A percentile compares a stretch with the other conserved stretches of the same genome.
These are phyloP conservation scores for Penicillium sp. DNA, from an alignment of 2,329 filamentous ascomycete species.

Conservation along the genomic window DNA sequence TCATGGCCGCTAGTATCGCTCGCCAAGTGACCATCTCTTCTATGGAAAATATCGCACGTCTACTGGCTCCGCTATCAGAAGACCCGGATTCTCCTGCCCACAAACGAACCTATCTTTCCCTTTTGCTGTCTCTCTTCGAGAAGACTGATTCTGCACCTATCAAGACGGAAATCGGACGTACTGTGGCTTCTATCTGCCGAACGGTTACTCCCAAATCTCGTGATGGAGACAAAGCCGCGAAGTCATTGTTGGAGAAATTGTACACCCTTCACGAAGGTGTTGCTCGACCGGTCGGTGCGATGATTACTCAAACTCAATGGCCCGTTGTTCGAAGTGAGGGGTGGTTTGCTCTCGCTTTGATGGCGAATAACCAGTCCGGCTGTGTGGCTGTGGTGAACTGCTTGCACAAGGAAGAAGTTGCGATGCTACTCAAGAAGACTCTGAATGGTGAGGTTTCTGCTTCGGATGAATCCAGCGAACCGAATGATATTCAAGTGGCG, in stretches of 20 bases:
- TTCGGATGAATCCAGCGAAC: conserved; percentile 32
- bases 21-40: conserved; percentile 49
- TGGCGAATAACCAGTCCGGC: conserved; percentile 47
- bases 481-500: conserved; percentile 34
- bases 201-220: conserved; percentile 41
- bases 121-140: conserved; percentile 50
- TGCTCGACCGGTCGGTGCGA: conserved; percentile 49
- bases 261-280: conserved; percentile 45
- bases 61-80: conserved; percentile 42
- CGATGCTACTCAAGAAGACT: conserved; percentile 42
- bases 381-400: conserved; percentile 43
- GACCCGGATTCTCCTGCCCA: conserved; percentile 39
- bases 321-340: conserved; percentile 56
- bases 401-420: conserved; percentile 44
- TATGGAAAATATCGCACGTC: conserved; percentile 44
- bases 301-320: conserved; percentile 55
- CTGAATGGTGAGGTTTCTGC: conserved; percentile 31
- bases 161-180: conserved; percentile 56
- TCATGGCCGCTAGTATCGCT: conserved; percentile 50
- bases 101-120: conserved; percentile 47
- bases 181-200: conserved; percentile 53
- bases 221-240: conserved; percentile 31
- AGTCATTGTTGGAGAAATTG: conserved; percentile 39
- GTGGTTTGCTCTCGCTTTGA: conserved; percentile 56
- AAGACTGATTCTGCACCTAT: conserved; percentile 53